Evolutionary conservation across 768 basidiomycete species (phyloP).

Genomic region (Russula griseocarnosa): DNA sequence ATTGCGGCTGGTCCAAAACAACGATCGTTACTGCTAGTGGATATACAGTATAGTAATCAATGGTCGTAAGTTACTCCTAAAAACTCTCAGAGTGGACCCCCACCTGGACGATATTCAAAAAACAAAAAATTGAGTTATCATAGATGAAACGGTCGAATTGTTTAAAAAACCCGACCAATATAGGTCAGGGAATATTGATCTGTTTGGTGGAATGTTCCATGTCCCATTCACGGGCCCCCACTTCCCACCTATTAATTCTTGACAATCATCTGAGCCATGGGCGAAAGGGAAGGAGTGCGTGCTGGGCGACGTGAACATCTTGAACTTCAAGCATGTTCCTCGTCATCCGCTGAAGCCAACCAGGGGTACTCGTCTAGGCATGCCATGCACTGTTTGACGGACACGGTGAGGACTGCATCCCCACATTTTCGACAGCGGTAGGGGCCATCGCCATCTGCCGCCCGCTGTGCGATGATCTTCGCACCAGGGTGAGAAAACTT

Average conservation of each 20-base stretch:
- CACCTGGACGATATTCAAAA: too few species aligned
- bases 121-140: too few species aligned
- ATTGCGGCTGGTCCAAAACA: not conserved
- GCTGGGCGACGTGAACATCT: too few species aligned
- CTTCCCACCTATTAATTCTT: not conserved
- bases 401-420: not conserved
- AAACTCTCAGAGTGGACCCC: too few species aligned
- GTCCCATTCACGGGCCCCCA: too few species aligned
- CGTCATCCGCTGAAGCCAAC: not conserved
- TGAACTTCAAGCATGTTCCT: too few species aligned
- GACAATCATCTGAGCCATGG: not conserved
- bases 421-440: not conserved
- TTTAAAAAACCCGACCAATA: too few species aligned
- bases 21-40: not conserved
- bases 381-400: not conserved
- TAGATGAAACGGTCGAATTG: too few species aligned
- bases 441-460: not conserved
- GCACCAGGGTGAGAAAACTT: not conserved
- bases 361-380: not conserved
- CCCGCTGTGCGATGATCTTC: not conserved
- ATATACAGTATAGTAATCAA: too few species aligned
- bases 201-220: too few species aligned
- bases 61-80: too few species aligned
- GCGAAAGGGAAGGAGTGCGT: not conserved
- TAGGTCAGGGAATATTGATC: too few species aligned